Evolutionary conservation across 495 filamentous ascomycete species (phyloP).

Genomic region (Hypoxylon lienhwacheense): DNA sequence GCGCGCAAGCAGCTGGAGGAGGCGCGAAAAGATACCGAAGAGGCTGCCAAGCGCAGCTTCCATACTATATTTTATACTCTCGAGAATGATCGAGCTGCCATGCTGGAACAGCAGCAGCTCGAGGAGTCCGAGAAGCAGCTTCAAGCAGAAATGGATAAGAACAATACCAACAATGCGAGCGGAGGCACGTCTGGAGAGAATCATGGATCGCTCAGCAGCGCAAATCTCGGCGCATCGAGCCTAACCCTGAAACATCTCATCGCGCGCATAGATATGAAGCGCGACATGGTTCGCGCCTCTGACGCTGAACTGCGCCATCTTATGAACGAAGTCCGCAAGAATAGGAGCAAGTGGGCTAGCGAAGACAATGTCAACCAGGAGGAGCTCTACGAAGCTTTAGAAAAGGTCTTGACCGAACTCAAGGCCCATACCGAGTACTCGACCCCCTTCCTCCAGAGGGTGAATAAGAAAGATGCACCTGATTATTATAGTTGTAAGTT

Average conservation of each 20-base stretch:
- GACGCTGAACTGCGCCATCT: conserved; percentile 88
- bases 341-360: conserved; percentile 97
- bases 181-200: conserved; percentile 53
- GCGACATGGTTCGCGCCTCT: conserved; percentile 81
- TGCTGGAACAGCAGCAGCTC: conserved; percentile 95
- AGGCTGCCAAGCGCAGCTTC: conserved; percentile 85
- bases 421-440: conserved; percentile 98
- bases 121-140: conserved; percentile 96
- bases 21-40: conserved; percentile 89
- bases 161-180: conserved; percentile 49
- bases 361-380: conserved; percentile 97
- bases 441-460: conserved; percentile 83
- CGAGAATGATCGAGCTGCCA: conserved; percentile 91
- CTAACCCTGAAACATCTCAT: conserved; percentile 96
- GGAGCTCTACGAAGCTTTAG: conserved; percentile 93
- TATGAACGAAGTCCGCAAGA: conserved; percentile 96
- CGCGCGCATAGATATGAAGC: conserved; percentile 87
- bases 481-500: conserved; percentile 86
- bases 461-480: conserved; percentile 94
- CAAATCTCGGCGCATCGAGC: conserved; percentile 95
- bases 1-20: conserved; percentile 91
- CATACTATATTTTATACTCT: conserved; percentile 91
- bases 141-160: conserved; percentile 87
- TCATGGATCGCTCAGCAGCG: conserved; percentile 85
- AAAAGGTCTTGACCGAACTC: conserved; percentile 93